Conservation (phyloP, 225 moss, liverwort and hornwort genomes). For the Bryoerythrophyllum caledonicum region DNA sequence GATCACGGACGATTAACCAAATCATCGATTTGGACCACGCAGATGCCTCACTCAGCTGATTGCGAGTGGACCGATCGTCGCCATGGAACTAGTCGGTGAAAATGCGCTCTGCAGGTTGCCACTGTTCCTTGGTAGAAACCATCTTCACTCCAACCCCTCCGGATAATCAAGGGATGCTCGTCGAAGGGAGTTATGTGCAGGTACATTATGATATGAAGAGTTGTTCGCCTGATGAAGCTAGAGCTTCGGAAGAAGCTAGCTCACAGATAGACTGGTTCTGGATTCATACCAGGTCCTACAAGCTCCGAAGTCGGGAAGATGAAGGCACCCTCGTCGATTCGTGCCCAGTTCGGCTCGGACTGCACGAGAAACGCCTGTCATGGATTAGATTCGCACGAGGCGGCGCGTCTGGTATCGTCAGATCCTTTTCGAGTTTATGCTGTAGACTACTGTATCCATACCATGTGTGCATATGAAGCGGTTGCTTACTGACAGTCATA, state of each 20-base stretch:
- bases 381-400: constrained; percentile 69
- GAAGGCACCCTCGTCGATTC: constrained; percentile 80
- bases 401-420: constrained; percentile 66
- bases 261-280: neutral
- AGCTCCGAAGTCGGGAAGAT: constrained; percentile 75
- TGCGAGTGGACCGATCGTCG: constrained; percentile 81
- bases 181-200: neutral
- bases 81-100: constrained; percentile 87
- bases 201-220: neutral
- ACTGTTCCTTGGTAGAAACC: constrained; percentile 56
- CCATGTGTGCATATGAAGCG: neutral
- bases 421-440: constrained; percentile 17
- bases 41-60: constrained; percentile 79
- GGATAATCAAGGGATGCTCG: neutral
- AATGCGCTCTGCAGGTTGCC: constrained; percentile 83
- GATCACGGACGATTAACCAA: no score
- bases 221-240: neutral
- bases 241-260: neutral
- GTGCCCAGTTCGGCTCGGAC: constrained; percentile 85
- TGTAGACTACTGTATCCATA: constrained; percentile 20
- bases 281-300: constrained; percentile 57
- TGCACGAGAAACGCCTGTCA: constrained; percentile 85
- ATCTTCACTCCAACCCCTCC: neutral
- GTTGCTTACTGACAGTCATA: no score
- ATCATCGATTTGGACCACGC: constrained; percentile 15